A percentile compares a stretch with the other conserved stretches of the same genome.
phyloP scores from a whole-genome alignment of 2,329 filamentous ascomycete genomes.

The Alternaria sp. region DNA sequence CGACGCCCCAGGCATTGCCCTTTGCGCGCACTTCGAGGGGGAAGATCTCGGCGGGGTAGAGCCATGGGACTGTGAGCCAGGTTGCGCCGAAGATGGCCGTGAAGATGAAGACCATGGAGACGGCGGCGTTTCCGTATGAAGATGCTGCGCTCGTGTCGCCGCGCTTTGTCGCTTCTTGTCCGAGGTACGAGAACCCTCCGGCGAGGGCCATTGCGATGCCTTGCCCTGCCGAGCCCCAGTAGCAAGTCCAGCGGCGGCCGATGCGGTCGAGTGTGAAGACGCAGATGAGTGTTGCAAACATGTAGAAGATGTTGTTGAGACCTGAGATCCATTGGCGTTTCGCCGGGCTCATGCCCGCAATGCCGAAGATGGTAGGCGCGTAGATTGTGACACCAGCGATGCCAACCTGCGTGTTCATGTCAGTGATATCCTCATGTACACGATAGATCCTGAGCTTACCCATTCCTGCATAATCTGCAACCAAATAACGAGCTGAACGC shows the following conservation, averaged over 20 bases:
- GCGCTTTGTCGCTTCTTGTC: constrained; percentile 55
- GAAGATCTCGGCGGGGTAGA: constrained; percentile 77
- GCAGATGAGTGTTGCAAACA: constrained; percentile 70
- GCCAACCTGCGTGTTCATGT: not conserved
- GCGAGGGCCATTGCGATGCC: constrained; percentile 72
- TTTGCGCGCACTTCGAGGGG: constrained; percentile 73
- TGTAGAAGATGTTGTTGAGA: constrained; percentile 61
- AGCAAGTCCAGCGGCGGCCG: constrained; percentile 71
- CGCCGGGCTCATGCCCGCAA: constrained; percentile 66
- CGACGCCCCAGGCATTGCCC: constrained; percentile 77
- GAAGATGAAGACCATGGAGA: constrained; percentile 74
- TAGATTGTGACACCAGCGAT: constrained; percentile 67
- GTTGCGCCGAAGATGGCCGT: constrained; percentile 70
- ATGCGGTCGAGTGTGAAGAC: constrained; percentile 74
- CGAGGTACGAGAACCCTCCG: constrained; percentile 66
- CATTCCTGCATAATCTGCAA: constrained; percentile 74
- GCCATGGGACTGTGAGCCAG: constrained; percentile 63
- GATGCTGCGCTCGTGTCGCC: constrained; percentile 56
- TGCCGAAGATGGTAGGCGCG: constrained; percentile 65
- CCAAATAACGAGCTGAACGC: constrained; percentile 74
- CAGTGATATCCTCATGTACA: not conserved
- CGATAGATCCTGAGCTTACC: constrained; percentile 54
- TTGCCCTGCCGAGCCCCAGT: constrained; percentile 70
- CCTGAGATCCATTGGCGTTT: constrained; percentile 53
- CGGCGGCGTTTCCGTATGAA: constrained; percentile 68